Base-by-base conservation (phyloP, 2,329 filamentous ascomycete genomes). In the Clarireedia hainanense region DNA sequence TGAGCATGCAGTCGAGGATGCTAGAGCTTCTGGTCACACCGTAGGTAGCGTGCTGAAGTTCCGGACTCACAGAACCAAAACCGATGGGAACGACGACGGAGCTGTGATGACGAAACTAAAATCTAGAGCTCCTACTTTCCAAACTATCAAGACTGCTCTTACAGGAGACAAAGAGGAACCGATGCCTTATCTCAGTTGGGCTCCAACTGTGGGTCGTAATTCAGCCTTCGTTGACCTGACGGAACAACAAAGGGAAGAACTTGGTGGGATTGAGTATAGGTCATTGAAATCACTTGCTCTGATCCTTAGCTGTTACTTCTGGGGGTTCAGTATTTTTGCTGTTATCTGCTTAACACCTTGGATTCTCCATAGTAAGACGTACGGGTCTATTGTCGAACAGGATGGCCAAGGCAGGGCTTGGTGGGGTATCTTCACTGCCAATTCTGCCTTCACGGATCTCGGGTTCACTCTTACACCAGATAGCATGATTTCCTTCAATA, bases 201-300 rank as follows among this genome's bases (percentile, higher is more conserved):
- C 91, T 58, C 90, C 94, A 2, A 99, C 94, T 0, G 81, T 96
- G 53, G 92, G 88, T 24, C 84, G 94, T 60, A 99, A 99, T 70
- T 97, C 92, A 10, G 86, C 89, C 39, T 99, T 97, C 67, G 80
- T 94, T 12, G 89, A 91, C 63, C 72, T 99, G 61, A 89, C 87
- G 0, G 87, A 95, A 63, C 90, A 94, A 61, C 91, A 99, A 71
- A 83, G 94, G 62, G 91, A 99, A 68, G 94, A 99, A 71, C 75
- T 99, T 2, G 94, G 94, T 10, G 94, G 94, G 20, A 96, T 99
- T 60, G 94, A 99, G 70, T 99, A 99, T 67, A 86, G 94, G 5
- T 89, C 92, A 0, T 71, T 99, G 58, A 95, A 96, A 70, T 89
- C 90, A 2, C 74, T 99, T 48, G 88, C 89, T 1, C 69, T 89